Conservation (phyloP, 139 green algal species). For the Haematococcus lacustris region DNA sequence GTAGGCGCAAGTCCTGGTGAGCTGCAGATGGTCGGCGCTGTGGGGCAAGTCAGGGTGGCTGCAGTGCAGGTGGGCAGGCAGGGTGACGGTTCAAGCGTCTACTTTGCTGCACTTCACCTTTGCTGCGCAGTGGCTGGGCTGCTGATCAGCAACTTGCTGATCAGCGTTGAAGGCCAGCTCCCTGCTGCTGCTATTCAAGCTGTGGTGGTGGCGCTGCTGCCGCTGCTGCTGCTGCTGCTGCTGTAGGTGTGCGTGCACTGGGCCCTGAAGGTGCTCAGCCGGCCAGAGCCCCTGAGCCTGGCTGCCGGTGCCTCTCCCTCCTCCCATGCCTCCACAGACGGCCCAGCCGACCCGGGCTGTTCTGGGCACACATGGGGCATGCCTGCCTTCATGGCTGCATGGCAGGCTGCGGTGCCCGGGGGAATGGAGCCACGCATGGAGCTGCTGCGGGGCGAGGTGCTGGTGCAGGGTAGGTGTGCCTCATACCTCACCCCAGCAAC, state of each 20-base stretch:
- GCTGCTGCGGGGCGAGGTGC: constrained; percentile 37
- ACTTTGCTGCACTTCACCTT: neutral
- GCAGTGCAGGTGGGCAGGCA: neutral
- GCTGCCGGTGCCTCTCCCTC: constrained; percentile 4
- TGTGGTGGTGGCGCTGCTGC: too few species aligned
- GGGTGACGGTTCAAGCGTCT: neutral
- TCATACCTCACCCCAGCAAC: too few species aligned
- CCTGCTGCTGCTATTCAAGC: too few species aligned
- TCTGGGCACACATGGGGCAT: too few species aligned
- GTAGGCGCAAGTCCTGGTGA: neutral
- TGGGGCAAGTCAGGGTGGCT: neutral
- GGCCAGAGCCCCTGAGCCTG: constrained; percentile 1
- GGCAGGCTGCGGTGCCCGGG: constrained; percentile 20
- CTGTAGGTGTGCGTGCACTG: constrained; percentile 34
- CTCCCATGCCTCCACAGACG: too few species aligned
- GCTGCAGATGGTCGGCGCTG: neutral
- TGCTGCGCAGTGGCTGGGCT: neutral
- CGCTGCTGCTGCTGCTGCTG: too few species aligned
- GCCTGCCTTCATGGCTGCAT: constrained; percentile 21
- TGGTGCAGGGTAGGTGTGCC: constrained; percentile 18
- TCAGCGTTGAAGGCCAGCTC: too few species aligned
- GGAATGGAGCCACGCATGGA: constrained; percentile 24
- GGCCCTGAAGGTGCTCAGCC: constrained; percentile 23
- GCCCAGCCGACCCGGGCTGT: too few species aligned
- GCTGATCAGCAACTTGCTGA: too few species aligned